Evolutionary conservation across 176 grass and related monocot species (phyloP).

Genomic region (Hordeum vulgare): DNA sequence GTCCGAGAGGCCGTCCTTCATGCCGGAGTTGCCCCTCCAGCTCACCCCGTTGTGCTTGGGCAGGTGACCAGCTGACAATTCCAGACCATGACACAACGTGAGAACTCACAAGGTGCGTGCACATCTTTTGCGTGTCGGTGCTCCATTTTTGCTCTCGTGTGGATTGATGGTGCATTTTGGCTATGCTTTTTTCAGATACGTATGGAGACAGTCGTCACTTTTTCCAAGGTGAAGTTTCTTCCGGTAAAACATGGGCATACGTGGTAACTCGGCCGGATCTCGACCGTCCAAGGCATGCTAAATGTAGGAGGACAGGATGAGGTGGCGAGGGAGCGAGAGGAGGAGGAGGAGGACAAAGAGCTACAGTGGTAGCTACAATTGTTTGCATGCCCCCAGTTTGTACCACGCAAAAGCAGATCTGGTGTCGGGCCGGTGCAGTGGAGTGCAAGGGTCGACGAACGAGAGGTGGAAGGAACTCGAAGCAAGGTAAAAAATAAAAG

Average conservation of each 20-base stretch:
- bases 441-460: neutral
- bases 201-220: neutral
- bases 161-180: neutral
- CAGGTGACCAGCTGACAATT: slow-evolving; percentile 57
- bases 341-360: neutral
- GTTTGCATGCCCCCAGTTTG: slow-evolving; percentile 1
- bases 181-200: neutral
- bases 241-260: neutral
- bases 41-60: slow-evolving; percentile 84
- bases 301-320: slow-evolving; percentile 28
- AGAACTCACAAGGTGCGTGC: slow-evolving; percentile 17
- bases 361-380: neutral
- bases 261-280: slow-evolving; percentile 24
- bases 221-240: neutral
- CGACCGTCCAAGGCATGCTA: neutral
- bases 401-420: slow-evolving; percentile 25
- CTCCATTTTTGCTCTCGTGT: neutral
- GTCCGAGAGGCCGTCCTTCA: slow-evolving; percentile 85
- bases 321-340: neutral
- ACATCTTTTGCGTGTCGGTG: slow-evolving; percentile 12
- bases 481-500: neutral
- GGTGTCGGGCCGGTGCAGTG: slow-evolving; percentile 8
- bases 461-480: neutral
- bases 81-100: slow-evolving; percentile 1
- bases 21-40: slow-evolving; percentile 84